These are phyloP conservation scores for Quercus bicolor DNA, from an alignment of 306 rosid species.

Conservation along the genomic window DNA sequence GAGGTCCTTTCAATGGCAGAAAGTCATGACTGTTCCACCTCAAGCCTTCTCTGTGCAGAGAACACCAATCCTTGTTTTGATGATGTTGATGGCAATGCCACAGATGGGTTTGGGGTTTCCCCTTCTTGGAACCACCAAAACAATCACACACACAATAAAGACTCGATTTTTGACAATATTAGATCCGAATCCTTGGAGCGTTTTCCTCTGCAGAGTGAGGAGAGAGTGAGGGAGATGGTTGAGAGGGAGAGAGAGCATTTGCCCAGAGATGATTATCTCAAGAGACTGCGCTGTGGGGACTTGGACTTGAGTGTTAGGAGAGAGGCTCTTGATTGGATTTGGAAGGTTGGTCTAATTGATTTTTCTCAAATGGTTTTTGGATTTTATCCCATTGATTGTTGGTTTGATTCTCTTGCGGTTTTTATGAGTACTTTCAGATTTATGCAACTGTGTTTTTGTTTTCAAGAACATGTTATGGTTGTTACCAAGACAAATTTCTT, in stretches of 20 bases:
- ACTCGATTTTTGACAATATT: slow-evolving; percentile 16
- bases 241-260: slow-evolving; percentile 53
- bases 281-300: slow-evolving; percentile 57
- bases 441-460: slow-evolving; percentile 21
- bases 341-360: slow-evolving; percentile 47
- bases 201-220: slow-evolving; percentile 44
- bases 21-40: slow-evolving; percentile 35
- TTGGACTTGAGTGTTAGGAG: slow-evolving; percentile 58
- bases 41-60: slow-evolving; percentile 50
- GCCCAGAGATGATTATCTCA: slow-evolving; percentile 61
- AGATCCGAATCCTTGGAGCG: slow-evolving; percentile 36
- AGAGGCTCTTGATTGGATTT: slow-evolving; percentile 78
- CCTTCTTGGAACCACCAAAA: slow-evolving; percentile 30
- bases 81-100: slow-evolving; percentile 35
- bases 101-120: slow-evolving; percentile 36
- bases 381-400: slow-evolving; percentile 16
- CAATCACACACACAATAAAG: slow-evolving; percentile 16
- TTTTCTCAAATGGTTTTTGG: slow-evolving; percentile 19
- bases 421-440: slow-evolving; percentile 1
- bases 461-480: neutral
- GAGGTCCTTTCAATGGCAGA: slow-evolving; percentile 48
- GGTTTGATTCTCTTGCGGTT: neutral
- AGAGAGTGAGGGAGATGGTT: slow-evolving; percentile 38
- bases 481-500: neutral
- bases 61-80: slow-evolving; percentile 36